A percentile compares a stretch with the other conserved stretches of the same genome.
phyloP scores from a whole-genome alignment of 2,329 filamentous ascomycete genomes.

The Huntiella decipiens region DNA sequence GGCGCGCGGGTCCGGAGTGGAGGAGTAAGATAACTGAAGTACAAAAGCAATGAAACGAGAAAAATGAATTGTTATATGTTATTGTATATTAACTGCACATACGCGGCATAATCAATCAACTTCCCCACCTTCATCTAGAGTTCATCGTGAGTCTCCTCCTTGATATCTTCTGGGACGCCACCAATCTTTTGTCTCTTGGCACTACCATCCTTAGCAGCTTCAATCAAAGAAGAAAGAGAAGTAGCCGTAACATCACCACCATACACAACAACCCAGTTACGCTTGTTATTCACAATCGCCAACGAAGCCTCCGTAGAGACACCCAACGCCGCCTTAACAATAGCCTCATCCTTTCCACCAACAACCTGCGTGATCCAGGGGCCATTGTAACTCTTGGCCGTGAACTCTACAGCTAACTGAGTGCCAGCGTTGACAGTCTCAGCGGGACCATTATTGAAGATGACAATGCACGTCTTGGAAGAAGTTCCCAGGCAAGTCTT shows the following conservation, averaged over 20 bases:
- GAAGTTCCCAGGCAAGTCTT: slow-evolving; percentile 56
- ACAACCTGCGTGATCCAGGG: background rate
- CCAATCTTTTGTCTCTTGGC: slow-evolving; percentile 61
- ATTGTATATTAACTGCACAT: too few species aligned
- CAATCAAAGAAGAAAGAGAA: slow-evolving; percentile 68
- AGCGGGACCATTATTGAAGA: slow-evolving; percentile 37
- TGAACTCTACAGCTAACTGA: background rate
- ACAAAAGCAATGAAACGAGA: background rate
- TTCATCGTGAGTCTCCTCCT: slow-evolving; percentile 20
- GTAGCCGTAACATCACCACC: slow-evolving; percentile 22
- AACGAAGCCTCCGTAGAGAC: slow-evolving; percentile 41
- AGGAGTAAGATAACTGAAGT: background rate
- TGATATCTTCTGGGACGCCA: slow-evolving; percentile 28
- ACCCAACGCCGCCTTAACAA: background rate
- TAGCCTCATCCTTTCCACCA: background rate
- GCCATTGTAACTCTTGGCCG: background rate
- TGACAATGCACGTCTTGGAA: slow-evolving; percentile 68
- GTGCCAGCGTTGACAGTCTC: slow-evolving; percentile 14
- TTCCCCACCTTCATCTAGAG: slow-evolving; percentile 1
- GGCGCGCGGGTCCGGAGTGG: background rate
- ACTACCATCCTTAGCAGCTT: slow-evolving; percentile 78
- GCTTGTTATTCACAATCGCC: slow-evolving; percentile 67
- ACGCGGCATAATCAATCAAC: too few species aligned
- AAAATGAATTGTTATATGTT: too few species aligned
- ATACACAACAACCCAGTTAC: slow-evolving; percentile 65